A percentile compares a stretch with the other conserved stretches of the same genome.
Evolutionary conservation across 2,329 filamentous ascomycete species (phyloP).

Genomic region (Venturia nashicola): DNA sequence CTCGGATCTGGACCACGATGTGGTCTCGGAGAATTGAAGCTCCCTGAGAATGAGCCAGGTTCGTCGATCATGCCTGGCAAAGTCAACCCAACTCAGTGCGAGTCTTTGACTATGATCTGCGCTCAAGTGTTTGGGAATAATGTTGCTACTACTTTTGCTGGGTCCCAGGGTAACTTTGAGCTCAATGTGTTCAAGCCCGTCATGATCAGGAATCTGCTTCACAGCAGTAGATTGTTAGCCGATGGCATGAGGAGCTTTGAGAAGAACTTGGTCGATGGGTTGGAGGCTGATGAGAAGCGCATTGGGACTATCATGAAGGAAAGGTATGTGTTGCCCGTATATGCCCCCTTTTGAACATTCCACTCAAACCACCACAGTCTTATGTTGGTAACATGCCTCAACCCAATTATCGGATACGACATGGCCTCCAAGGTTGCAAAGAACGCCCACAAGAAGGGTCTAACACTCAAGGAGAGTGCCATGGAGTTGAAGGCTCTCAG

Average conservation of each 20-base stretch:
- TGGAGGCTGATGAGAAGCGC: slow-evolving; percentile 87
- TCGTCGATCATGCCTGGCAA: slow-evolving; percentile 99
- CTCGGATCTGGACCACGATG: slow-evolving; percentile 92
- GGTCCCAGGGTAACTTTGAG: slow-evolving; percentile 97
- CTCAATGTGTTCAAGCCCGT: slow-evolving; percentile 98
- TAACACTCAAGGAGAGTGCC: slow-evolving; percentile 85
- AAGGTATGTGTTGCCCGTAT: slow-evolving; percentile 47
- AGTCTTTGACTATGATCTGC: slow-evolving; percentile 95
- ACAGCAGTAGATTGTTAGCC: slow-evolving; percentile 76
- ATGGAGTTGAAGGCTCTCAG: slow-evolving; percentile 86
- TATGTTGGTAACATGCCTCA: slow-evolving; percentile 96
- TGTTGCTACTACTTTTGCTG: slow-evolving; percentile 81
- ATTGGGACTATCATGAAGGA: slow-evolving; percentile 86
- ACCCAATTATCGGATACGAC: slow-evolving; percentile 94
- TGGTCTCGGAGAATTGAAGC: slow-evolving; percentile 81
- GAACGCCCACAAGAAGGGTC: slow-evolving; percentile 97
- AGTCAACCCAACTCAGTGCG: slow-evolving; percentile 97
- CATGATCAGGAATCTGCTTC: slow-evolving; percentile 86
- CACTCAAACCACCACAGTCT: slow-evolving; percentile 43
- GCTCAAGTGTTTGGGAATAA: slow-evolving; percentile 98
- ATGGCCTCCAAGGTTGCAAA: slow-evolving; percentile 96
- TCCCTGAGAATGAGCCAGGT: slow-evolving; percentile 96
- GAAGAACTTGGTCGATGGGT: slow-evolving; percentile 77
- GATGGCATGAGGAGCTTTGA: slow-evolving; percentile 95
- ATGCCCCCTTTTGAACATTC: background rate